These are phyloP conservation scores for Rhinocladiella mackenziei DNA, from an alignment of 2,329 filamentous ascomycete species.

Conservation along the genomic window DNA sequence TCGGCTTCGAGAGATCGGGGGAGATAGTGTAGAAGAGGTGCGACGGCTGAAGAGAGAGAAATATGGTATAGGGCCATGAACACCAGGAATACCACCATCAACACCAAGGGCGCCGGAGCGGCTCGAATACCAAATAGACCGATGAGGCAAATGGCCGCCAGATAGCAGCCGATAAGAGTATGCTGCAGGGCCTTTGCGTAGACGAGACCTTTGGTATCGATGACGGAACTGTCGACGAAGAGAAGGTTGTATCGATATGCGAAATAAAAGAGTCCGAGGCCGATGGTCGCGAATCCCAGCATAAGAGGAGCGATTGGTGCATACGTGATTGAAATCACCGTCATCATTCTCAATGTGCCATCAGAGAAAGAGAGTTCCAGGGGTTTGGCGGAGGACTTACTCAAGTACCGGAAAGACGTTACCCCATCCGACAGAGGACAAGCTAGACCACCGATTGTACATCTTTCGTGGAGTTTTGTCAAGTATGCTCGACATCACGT, in stretches of 20 bases:
- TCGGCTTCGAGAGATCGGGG: constrained; percentile 67
- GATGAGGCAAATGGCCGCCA: constrained; percentile 76
- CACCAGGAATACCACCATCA: constrained; percentile 73
- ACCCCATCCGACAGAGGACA: constrained; percentile 76
- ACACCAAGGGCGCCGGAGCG: constrained; percentile 61
- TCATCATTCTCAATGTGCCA: constrained; percentile 15
- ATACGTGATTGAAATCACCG: constrained; percentile 67
- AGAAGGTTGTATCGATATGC: constrained; percentile 89
- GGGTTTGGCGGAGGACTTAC: constrained; percentile 48
- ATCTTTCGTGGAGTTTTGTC: constrained; percentile 75
- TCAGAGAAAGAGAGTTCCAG: background rate
- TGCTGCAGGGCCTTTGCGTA: constrained; percentile 88
- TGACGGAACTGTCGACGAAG: constrained; percentile 74
- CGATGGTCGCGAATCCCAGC: constrained; percentile 73
- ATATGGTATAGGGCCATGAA: constrained; percentile 74
- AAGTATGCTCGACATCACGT: constrained; percentile 68
- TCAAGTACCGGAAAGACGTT: constrained; percentile 76
- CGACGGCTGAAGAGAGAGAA: constrained; percentile 65
- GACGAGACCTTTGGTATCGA: constrained; percentile 83
- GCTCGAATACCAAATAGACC: constrained; percentile 72
- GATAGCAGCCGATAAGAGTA: constrained; percentile 76
- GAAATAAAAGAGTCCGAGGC: constrained; percentile 75
- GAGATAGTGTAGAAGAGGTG: constrained; percentile 72
- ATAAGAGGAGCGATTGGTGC: constrained; percentile 82
- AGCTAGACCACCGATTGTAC: constrained; percentile 70